phyloP scores from a whole-genome alignment of 495 filamentous ascomycete genomes.

The Halenospora varia region DNA sequence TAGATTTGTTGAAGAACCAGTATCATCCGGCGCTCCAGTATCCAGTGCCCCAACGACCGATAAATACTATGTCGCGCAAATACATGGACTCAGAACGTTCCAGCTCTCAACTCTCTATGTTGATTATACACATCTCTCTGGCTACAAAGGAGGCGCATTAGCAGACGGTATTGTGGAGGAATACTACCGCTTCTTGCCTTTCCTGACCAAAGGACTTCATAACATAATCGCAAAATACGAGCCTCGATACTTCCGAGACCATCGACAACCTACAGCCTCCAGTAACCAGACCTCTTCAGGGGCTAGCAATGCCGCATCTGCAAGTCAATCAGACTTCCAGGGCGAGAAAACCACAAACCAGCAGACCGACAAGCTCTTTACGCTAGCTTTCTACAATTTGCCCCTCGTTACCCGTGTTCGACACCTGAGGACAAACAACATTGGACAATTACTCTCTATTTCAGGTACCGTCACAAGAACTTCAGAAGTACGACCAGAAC shows the following conservation, averaged over 20 bases:
- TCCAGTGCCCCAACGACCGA: slow-evolving; percentile 75
- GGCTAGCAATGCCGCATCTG: slow-evolving; percentile 55
- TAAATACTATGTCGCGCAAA: slow-evolving; percentile 95
- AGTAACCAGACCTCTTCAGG: slow-evolving; percentile 64
- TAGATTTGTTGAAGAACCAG: slow-evolving; percentile 74
- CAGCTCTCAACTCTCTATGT: slow-evolving; percentile 95
- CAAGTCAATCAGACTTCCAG: slow-evolving; percentile 59
- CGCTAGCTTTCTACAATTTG: slow-evolving; percentile 93
- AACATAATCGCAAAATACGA: slow-evolving; percentile 92
- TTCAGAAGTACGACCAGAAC: slow-evolving; percentile 91
- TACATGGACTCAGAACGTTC: slow-evolving; percentile 81
- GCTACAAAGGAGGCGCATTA: slow-evolving; percentile 65
- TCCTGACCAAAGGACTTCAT: slow-evolving; percentile 83
- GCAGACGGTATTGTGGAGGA: slow-evolving; percentile 80
- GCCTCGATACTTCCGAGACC: slow-evolving; percentile 86
- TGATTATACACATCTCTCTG: slow-evolving; percentile 83
- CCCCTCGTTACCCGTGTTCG: slow-evolving; percentile 90
- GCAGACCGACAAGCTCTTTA: slow-evolving; percentile 93
- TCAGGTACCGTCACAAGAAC: slow-evolving; percentile 96
- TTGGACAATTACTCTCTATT: slow-evolving; percentile 89
- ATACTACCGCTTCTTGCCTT: slow-evolving; percentile 95
- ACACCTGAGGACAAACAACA: slow-evolving; percentile 82
- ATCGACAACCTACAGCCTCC: slow-evolving; percentile 68
- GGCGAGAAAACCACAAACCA: slow-evolving; percentile 79
- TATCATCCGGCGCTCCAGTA: slow-evolving; percentile 65